phyloP scores from a whole-genome alignment of 768 basidiomycete species.

The Dendrothele bispora region DNA sequence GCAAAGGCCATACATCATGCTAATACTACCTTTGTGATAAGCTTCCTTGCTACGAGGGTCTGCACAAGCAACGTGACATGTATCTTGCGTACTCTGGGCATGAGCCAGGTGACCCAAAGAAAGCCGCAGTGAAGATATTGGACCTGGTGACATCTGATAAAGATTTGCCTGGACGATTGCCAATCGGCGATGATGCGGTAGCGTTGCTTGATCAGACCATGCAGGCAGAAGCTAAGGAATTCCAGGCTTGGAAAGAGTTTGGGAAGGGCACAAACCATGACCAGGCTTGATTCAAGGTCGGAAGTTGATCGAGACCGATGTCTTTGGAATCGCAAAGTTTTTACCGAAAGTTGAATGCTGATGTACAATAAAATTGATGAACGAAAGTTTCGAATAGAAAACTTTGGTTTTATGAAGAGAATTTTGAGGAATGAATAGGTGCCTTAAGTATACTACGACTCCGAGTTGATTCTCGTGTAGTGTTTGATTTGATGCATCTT shows the following conservation, averaged over 20 bases:
- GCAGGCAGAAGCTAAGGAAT: not conserved
- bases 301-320: too few relatives aligned
- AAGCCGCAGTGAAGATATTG: conserved; percentile 12
- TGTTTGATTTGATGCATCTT: too few relatives aligned
- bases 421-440: too few relatives aligned
- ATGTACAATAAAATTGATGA: too few relatives aligned
- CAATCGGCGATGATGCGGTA: conserved; percentile 6
- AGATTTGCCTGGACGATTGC: conserved; percentile 14
- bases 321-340: too few relatives aligned
- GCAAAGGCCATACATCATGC: not conserved
- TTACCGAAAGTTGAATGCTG: too few relatives aligned
- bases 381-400: too few relatives aligned
- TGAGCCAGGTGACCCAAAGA: conserved; percentile 14
- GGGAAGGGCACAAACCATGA: conserved; percentile 6
- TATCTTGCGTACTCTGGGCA: conserved; percentile 7
- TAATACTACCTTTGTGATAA: not conserved
- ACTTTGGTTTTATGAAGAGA: too few relatives aligned
- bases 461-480: too few relatives aligned
- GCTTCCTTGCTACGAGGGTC: conserved; percentile 6
- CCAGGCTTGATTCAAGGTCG: too few relatives aligned
- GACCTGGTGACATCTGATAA: conserved; percentile 10
- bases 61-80: conserved; percentile 4
- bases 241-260: conserved; percentile 13
- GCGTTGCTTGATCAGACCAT: not conserved
- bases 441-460: too few relatives aligned